Evolutionary conservation across 345 rosid species (phyloP).

Genomic region (Lumnitzera racemosa): DNA sequence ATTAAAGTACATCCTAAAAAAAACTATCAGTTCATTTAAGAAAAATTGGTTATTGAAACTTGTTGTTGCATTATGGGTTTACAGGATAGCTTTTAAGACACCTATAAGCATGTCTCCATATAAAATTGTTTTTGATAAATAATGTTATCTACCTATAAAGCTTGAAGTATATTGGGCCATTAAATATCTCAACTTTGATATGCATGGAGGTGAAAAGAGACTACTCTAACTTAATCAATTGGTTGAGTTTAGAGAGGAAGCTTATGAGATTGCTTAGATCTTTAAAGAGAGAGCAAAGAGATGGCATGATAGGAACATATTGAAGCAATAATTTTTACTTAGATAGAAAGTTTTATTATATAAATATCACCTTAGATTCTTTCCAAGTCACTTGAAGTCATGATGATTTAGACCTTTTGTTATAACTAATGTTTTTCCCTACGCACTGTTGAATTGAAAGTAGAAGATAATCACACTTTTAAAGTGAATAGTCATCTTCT

Average conservation of each 20-base stretch:
- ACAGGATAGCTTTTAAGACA: conserved; percentile 3
- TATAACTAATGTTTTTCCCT: neutral
- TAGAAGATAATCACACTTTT: neutral
- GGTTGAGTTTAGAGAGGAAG: neutral
- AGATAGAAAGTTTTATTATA: neutral
- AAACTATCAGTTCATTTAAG: neutral
- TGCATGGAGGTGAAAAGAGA: neutral
- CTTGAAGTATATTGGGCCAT: conserved; percentile 4
- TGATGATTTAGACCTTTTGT: conserved; percentile 3
- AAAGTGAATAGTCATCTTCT: neutral
- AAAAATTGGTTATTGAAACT: neutral
- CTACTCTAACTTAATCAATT: conserved; percentile 3
- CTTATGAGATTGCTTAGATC: neutral
- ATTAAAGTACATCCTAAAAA: neutral
- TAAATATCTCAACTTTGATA: neutral
- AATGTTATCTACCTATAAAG: conserved; percentile 5
- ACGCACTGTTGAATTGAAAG: neutral
- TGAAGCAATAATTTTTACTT: neutral
- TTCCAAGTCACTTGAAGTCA: conserved; percentile 4
- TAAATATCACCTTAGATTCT: neutral
- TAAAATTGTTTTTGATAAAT: conserved; percentile 2
- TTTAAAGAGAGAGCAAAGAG: conserved; percentile 8
- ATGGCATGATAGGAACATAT: neutral
- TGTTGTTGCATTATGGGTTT: conserved; percentile 2
- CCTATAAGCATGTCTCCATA: conserved; percentile 3